phyloP scores from a whole-genome alignment of 73 alveolate species.

The Tetrahymena malaccensis region DNA sequence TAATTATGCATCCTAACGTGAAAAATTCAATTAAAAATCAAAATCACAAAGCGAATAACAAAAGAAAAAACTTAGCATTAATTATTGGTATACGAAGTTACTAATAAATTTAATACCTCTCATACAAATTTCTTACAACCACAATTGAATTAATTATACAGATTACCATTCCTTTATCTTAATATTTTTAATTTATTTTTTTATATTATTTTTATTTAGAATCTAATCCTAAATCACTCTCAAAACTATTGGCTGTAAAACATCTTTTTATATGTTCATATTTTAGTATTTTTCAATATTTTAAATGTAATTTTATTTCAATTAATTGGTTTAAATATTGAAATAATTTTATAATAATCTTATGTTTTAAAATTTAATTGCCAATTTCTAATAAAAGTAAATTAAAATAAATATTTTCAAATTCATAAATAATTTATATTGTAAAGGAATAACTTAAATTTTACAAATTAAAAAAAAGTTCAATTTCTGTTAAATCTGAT shows the following conservation, averaged over 20 bases:
- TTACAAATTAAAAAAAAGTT: too few species aligned
- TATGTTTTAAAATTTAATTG: too few species aligned
- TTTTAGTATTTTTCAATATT: neutral
- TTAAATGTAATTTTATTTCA: too few species aligned
- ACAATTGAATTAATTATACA: neutral
- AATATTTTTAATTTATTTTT: neutral
- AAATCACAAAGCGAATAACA: neutral
- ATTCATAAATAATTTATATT: too few species aligned
- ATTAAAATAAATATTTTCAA: too few species aligned
- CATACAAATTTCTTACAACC: neutral
- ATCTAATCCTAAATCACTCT: neutral
- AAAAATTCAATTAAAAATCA: neutral
- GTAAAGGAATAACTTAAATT: too few species aligned
- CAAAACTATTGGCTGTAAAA: neutral
- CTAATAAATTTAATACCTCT: neutral
- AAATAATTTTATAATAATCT: too few species aligned
- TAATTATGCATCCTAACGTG: neutral
- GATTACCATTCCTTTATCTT: neutral
- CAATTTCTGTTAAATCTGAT: too few species aligned
- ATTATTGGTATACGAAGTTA: neutral
- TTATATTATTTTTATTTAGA: neutral
- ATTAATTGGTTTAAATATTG: too few species aligned
- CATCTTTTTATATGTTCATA: neutral
- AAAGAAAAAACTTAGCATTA: neutral
- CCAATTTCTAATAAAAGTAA: too few species aligned